phyloP scores from a whole-genome alignment of 306 rosid species.

The Sesbania bispinosa region DNA sequence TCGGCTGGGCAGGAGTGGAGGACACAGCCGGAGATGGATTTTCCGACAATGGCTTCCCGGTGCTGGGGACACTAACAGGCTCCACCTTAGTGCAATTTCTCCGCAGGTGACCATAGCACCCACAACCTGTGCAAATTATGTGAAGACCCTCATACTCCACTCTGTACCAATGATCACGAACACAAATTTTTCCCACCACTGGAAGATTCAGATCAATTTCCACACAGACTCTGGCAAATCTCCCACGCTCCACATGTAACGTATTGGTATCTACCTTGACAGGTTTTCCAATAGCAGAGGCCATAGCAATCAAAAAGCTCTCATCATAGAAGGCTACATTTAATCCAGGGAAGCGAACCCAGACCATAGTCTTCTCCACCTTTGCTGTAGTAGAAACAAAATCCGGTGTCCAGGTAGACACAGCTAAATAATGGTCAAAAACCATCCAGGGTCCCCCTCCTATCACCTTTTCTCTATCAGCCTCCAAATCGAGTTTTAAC shows the following conservation, averaged over 20 bases:
- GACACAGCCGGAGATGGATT: no score
- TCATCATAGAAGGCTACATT: not conserved
- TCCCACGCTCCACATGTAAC: not conserved
- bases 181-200: not conserved
- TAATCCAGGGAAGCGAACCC: not conserved
- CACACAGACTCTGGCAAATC: not conserved
- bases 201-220: not conserved
- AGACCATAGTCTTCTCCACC: not conserved
- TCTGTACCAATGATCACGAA: not conserved
- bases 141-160: not conserved
- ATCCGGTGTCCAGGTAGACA: not conserved
- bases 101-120: not conserved
- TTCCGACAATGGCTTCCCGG: no score
- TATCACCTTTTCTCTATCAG: not conserved
- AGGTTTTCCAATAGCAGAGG: not conserved
- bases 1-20: no score
- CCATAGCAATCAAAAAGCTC: not conserved
- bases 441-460: not conserved
- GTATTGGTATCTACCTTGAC: not conserved
- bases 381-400: not conserved
- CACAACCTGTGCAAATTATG: not conserved
- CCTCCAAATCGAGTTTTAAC: not conserved
- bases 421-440: not conserved
- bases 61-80: no score
- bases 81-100: no score